Conservation (phyloP, 2,329 filamentous ascomycete genomes). For the Bipolaris sorokiniana region DNA sequence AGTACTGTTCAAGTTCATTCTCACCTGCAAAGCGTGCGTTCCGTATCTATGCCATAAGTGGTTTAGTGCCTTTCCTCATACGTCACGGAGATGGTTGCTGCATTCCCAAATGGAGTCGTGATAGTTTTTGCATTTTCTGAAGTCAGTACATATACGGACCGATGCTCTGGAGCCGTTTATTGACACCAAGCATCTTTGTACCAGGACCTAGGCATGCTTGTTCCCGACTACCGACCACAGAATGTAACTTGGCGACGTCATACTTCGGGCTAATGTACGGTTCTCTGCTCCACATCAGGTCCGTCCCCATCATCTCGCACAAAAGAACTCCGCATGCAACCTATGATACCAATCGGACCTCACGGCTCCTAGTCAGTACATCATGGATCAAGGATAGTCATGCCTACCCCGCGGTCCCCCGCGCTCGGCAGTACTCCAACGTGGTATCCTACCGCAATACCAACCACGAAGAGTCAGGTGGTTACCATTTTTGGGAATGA, state of each 20-base stretch:
- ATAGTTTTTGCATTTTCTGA: background rate
- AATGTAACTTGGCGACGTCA: conserved; percentile 8
- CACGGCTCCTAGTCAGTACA: background rate
- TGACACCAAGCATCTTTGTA: background rate
- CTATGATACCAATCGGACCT: conserved; percentile 6
- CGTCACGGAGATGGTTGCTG: background rate
- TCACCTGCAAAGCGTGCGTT: background rate
- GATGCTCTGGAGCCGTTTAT: background rate
- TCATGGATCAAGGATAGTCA: conserved; percentile 13
- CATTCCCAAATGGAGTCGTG: background rate
- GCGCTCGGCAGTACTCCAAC: conserved; percentile 7
- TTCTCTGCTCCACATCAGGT: background rate
- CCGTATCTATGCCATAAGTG: background rate
- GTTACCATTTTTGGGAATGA: conserved; percentile 6
- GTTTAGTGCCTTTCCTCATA: background rate
- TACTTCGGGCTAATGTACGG: background rate
- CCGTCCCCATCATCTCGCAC: conserved; percentile 4
- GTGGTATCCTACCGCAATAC: conserved; percentile 1
- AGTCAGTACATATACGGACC: background rate
- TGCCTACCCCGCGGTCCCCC: conserved; percentile 23
- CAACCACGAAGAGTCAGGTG: conserved; percentile 7
- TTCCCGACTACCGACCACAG: background rate
- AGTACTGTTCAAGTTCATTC: background rate
- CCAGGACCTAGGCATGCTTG: background rate
- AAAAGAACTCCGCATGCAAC: background rate